A percentile compares a stretch with the other conserved stretches of the same genome.
Evolutionary conservation across 768 basidiomycete genomes (phyloP).

Genomic region (Rhodotorula babjevae): DNA sequence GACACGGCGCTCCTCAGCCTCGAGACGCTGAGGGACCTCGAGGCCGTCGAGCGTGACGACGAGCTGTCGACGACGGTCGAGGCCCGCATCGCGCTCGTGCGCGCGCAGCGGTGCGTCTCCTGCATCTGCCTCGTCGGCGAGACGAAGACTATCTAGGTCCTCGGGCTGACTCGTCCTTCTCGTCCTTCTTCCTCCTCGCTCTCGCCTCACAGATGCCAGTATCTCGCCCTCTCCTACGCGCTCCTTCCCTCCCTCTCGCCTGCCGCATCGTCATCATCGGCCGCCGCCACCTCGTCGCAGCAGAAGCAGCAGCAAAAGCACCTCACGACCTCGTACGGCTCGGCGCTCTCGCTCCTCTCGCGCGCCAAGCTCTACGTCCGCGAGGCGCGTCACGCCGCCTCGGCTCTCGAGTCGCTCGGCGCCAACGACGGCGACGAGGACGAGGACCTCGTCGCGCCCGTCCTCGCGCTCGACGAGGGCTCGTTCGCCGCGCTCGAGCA

Average conservation of each 20-base stretch:
- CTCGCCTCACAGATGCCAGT: slow-evolving; percentile 56
- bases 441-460: slow-evolving; percentile 43
- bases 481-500: slow-evolving; percentile 57
- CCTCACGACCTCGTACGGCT: slow-evolving; percentile 53
- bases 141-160: too few relatives aligned
- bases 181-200: neutral
- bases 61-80: slow-evolving; percentile 76
- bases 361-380: slow-evolving; percentile 69
- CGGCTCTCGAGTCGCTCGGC: slow-evolving; percentile 54
- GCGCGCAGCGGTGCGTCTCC: slow-evolving; percentile 61
- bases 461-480: slow-evolving; percentile 55
- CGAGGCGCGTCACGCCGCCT: slow-evolving; percentile 57
- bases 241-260: slow-evolving; percentile 27
- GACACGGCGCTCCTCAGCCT: slow-evolving; percentile 81
- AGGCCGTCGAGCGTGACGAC: slow-evolving; percentile 79
- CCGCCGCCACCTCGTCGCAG: slow-evolving; percentile 47
- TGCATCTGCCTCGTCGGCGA: too few relatives aligned
- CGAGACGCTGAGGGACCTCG: slow-evolving; percentile 73
- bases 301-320: too few relatives aligned
- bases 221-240: slow-evolving; percentile 70
- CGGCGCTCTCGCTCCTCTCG: slow-evolving; percentile 66
- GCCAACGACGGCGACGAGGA: neutral
- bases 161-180: too few relatives aligned
- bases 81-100: slow-evolving; percentile 55
- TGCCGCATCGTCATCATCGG: slow-evolving; percentile 58